Base-by-base conservation (phyloP, 2,329 filamentous ascomycete species). In the Aspergillus spinulosporus region DNA sequence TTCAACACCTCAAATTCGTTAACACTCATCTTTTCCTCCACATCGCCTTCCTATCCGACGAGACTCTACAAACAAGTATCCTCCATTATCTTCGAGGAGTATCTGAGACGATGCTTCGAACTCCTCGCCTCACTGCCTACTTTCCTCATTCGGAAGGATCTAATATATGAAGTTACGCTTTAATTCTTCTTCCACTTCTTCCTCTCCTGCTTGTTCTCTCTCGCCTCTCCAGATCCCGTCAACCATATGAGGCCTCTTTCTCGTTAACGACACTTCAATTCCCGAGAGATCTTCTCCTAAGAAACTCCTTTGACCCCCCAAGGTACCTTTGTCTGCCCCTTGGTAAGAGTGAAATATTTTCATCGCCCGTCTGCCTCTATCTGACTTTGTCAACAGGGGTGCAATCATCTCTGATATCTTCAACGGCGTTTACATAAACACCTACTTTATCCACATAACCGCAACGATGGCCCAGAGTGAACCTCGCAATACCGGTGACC, bases 401-500 rank as follows among this genome's bases (percentile, higher is more conserved):
- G 8, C 11, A 29, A 31, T 29, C 11, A 15, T n/a, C 28, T 21
- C 40, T 44, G 21, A 37, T 14, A 40, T 54, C 14, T 32, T 37
- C 8, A n/a, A 47, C 43, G 28, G 7, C 42, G 40, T 32, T 36
- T 39, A n/a, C 14, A 21, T 21, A 21, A 21, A 21, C n/a, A 37
- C 5, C 46, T 3, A 37, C 6, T 37, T 12, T 12, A 8, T 4
- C 14, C 12, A 3, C 14, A 36, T 21, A 47, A 31, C 37, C 11
- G 47, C 3, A 15, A 56, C 21, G 26, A 58, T 60, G 58, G 29
- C 61, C 2, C 43, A 45, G 3, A 29, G 12, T 5, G 45, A 40
- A 26, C 29, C 34, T 15, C 42, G 15, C 4, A 40, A 34, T 15
- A 26, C 54, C 4, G 53, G 56, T 0, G 66, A 68, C 42, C 66